These are phyloP conservation scores for Leptographium galeiforme DNA, from an alignment of 2,329 filamentous ascomycete genomes.

Conservation along the genomic window DNA sequence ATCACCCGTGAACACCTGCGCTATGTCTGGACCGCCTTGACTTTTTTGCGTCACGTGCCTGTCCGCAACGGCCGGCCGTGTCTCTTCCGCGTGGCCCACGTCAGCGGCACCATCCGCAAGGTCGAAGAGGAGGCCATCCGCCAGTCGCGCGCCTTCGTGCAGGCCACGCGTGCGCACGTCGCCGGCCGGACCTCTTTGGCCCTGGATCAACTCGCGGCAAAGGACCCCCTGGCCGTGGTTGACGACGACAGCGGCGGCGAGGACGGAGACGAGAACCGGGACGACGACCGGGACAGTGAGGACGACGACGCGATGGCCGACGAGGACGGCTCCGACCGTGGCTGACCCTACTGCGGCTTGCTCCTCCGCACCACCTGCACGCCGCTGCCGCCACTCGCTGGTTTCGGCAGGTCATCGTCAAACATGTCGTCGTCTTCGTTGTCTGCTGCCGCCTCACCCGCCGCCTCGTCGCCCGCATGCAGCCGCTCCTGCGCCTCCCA, in stretches of 20 bases:
- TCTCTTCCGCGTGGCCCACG: conserved; percentile 70
- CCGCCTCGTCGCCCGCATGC: conserved; percentile 15
- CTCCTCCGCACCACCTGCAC: conserved; percentile 59
- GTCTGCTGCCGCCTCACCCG: conserved; percentile 27
- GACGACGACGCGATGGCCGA: not conserved
- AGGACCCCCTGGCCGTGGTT: conserved; percentile 28
- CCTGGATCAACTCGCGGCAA: conserved; percentile 15
- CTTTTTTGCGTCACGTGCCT: conserved; percentile 61
- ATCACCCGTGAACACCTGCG: conserved; percentile 72
- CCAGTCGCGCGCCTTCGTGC: conserved; percentile 57
- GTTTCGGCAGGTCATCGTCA: conserved; percentile 9
- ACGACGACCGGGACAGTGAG: conserved; percentile 20
- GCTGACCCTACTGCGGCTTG: conserved; percentile 26
- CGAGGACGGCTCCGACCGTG: conserved; percentile 10
- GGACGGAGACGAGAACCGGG: conserved; percentile 28
- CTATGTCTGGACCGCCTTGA: conserved; percentile 80
- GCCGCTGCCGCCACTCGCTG: conserved; percentile 30
- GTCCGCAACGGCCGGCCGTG: conserved; percentile 48
- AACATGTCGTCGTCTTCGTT: conserved; percentile 27
- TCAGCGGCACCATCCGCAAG: conserved; percentile 88
- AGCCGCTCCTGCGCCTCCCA: conserved; percentile 55
- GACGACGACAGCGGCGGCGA: conserved; percentile 33
- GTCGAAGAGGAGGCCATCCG: conserved; percentile 80
- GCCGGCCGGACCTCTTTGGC: conserved; percentile 21
- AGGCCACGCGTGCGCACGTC: conserved; percentile 45